Evolutionary conservation across 108 stramenopile genomes (phyloP).

Genomic region (Chaetoceros tenuissimus): DNA sequence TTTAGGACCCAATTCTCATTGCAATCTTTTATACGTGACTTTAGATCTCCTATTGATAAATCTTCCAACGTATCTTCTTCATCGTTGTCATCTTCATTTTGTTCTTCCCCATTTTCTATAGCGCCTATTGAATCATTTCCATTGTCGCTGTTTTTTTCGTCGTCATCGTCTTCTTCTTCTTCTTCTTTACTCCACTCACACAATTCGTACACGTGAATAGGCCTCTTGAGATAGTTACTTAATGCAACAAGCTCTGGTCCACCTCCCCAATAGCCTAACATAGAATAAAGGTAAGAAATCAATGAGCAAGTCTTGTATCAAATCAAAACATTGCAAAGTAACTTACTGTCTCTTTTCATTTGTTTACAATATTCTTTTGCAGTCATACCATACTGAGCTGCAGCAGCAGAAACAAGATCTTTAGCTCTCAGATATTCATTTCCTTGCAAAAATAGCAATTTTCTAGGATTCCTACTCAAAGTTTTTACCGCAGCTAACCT

Average conservation of each 20-base stretch:
- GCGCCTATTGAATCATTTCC: neutral
- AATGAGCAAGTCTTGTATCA: no score
- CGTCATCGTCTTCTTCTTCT: slow-evolving; percentile 2
- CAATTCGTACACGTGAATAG: slow-evolving; percentile 60
- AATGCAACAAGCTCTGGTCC: slow-evolving; percentile 72
- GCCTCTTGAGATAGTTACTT: slow-evolving; percentile 40
- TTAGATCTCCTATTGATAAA: neutral
- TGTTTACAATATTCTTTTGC: slow-evolving; percentile 41
- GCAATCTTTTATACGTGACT: neutral
- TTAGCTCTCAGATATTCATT: slow-evolving; percentile 21
- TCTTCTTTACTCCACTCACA: neutral
- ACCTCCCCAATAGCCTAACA: slow-evolving; percentile 75
- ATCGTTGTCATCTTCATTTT: neutral
- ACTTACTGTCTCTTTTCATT: slow-evolving; percentile 37
- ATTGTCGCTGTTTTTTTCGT: neutral
- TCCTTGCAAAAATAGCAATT: slow-evolving; percentile 38
- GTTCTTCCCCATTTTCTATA: neutral
- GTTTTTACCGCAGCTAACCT: slow-evolving; percentile 7
- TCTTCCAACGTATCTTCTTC: neutral
- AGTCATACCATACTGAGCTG: slow-evolving; percentile 35
- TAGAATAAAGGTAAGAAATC: no score
- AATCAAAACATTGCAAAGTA: no score
- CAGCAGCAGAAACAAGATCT: slow-evolving; percentile 29
- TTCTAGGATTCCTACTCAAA: slow-evolving; percentile 1
- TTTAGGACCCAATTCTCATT: slow-evolving; percentile 1